Evolutionary conservation across 176 grass and related monocot species (phyloP), one percentile per base, ranked within the genome.

Genomic region (Eleusine coracana): DNA sequence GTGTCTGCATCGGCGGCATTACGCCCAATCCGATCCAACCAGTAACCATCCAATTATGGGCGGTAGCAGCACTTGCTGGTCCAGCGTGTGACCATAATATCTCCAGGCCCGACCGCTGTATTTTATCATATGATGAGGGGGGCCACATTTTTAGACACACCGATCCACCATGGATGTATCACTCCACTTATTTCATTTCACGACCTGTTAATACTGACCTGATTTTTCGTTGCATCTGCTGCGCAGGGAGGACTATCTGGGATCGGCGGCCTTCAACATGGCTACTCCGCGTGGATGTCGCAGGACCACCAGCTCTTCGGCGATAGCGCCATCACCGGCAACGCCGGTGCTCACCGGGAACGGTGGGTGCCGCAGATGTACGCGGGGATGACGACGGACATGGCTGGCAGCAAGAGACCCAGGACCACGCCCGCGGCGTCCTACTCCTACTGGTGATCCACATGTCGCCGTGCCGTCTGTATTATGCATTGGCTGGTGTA

Each of bases 341-440:
- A 34, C 68, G 68, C 21, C 58, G 46, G 49, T 14, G 39, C 38
- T 65, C 62, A 28, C 46, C 49, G 75, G 66, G 91, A 85, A 55
- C 76, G 11, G 55, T 84, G 78, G 51, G 91, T 96, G 77, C 93
- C 91, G 40, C 91, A 87, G 84, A 85, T 87, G 79, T 71, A 87
- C 77, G 3, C 70, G 6, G 85, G 82, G 74, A 55, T 66, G 42
- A 8, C 56, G 42, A 8, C 56, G 56, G 48, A 62, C 42, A 1
- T 12, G 5, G 42, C 60, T 10, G 73, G 82, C 46, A 64, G 82
- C 80, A 89, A 87, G 67, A 89, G 91, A 60, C 71, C 90, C 51
- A 63, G 89, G 42, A 55, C 79, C 10, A 10, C 81, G 62, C 48
- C 75, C 52, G 52, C 77, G 3, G 37, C 83, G 0, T 45, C 67